Base-by-base conservation (phyloP, 1,284 basidiomycete genomes). In the Amylostereum chailletii region DNA sequence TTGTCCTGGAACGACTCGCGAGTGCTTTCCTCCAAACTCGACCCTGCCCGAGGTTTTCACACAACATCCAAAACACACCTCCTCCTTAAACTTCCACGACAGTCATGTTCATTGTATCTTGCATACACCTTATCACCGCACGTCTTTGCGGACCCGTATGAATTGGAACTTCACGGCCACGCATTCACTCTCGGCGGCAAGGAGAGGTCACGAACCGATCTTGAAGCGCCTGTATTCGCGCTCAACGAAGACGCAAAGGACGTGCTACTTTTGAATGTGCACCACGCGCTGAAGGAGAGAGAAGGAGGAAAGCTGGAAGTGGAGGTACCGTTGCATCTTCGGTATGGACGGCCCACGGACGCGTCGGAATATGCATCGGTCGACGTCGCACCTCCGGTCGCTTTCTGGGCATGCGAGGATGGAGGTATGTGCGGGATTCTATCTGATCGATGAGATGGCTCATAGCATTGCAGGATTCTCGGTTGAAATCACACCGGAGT, bases 121-220 rank as follows among this genome's bases (percentile, higher is more conserved):
- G 46, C 51, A 36, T 46, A 51, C n/a, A 38, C 40, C 4, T 45
- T 52, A 27, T 33, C 50, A 2, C 40, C 33, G 5, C 45, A 52
- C 8, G 34, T 52, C 11, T 52, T 52, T 30, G 50, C 19, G 6
- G 51, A 52, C 40, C 50, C 36, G 8, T 40, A 46, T 31, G 51
- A 52, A 34, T 37, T 46, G 27, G 39, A 45, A 5, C 44, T 43
- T 33, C 40, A 45, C 6, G 43, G n/a, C 11, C 29, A 34, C 2
- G 33, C n/a, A n/a, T 52, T 52, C 45, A 39, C 44, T 7, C 46
- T 52, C 36, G 45, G 52, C n/a, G 50, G 48, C 19, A 46, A 52
- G 31, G 51, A 45, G 6, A 49, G n/a, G 49, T 19, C 19, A 19
- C 19, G 19, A 19, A 42, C 50, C n/a, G 33, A 52, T 11, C 27